Evolutionary conservation across 2,329 filamentous ascomycete species (phyloP), one percentile per base, ranked within the genome.

Genomic region (Fusarium cyanostomum): DNA sequence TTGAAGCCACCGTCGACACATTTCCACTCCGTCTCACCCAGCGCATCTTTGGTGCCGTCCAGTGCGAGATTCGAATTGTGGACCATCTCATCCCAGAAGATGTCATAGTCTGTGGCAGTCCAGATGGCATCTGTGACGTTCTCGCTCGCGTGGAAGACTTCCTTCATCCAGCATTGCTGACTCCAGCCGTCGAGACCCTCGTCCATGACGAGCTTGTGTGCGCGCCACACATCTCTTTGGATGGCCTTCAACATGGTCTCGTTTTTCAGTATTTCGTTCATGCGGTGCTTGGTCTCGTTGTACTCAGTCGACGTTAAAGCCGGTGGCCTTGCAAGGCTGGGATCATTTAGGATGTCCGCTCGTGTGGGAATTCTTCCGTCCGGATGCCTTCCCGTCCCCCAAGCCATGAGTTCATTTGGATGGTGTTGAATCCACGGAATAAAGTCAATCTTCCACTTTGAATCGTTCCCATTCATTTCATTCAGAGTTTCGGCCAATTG

Each of bases 401-500:
- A 57, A 3, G 57, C 57, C 2, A 61, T 42, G 10, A 61, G 52
- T 10, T 56, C 53, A 4, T 63, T 63, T 2, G 59, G 53, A 15
- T 52, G 43, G 12, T 53, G 46, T 1, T 89, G 85, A 33, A 86
- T 82, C 85, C 86, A 89, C 1, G 82, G 81, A 54, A 89, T 89
- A 64, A 89, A 88, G 48, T 87, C 83, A 27, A 89, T 81, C 13
- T 77, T 79, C 31, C 82, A 75, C 41, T 81, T 77, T 43, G 72
- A 71, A 54, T 74, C 73, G 64, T 86, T 75, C n/a, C 75, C 75
- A 72, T 90, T 90, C 67, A 88, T 75, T 28, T 79, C 70, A 72
- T 90, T 90, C 58, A 90, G 77, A 49, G 83, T 81, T 7, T 81
- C 80, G 2, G 82, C 86, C 2, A 90, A 78, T 69, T 89, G 85